phyloP scores from a whole-genome alignment of 1,284 basidiomycete genomes.

The Cryptococcus deneoformans region DNA sequence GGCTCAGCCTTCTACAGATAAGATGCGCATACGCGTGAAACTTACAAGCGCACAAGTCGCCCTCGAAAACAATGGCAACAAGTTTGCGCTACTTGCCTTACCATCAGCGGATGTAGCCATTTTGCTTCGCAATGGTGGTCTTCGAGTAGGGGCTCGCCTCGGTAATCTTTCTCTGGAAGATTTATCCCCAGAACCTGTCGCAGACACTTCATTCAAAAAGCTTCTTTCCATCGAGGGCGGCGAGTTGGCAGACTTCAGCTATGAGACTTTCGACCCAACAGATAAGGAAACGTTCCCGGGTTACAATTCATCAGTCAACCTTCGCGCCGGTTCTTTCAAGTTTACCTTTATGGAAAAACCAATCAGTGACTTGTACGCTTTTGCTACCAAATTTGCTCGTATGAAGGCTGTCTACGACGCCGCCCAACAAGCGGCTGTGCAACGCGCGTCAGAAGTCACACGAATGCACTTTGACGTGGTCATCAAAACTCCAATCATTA shows the following conservation, averaged over 20 bases:
- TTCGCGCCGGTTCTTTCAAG: conserved; percentile 88
- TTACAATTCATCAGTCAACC: conserved; percentile 79
- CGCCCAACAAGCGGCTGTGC: conserved; percentile 85
- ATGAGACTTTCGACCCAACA: conserved; percentile 79
- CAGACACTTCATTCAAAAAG: conserved; percentile 69
- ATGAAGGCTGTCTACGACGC: conserved; percentile 94
- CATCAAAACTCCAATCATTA: conserved; percentile 88
- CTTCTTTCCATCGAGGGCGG: conserved; percentile 93
- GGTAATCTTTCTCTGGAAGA: conserved; percentile 85
- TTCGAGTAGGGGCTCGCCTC: conserved; percentile 78
- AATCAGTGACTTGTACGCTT: conserved; percentile 79
- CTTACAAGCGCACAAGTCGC: conserved; percentile 85
- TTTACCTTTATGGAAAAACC: conserved; percentile 87
- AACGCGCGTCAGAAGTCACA: conserved; percentile 78
- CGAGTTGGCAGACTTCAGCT: conserved; percentile 92
- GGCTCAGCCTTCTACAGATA: conserved; percentile 50
- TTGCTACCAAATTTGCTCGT: conserved; percentile 81
- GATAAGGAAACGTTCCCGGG: conserved; percentile 66
- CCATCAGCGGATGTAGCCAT: conserved; percentile 89
- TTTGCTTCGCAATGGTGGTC: conserved; percentile 67
- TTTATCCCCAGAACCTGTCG: conserved; percentile 62
- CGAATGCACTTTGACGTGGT: conserved; percentile 89
- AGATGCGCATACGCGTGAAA: conserved; percentile 80
- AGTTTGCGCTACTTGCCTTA: conserved; percentile 81
- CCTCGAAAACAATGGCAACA: conserved; percentile 71